Evolutionary conservation across 805 yeast species (phyloP).

Genomic region (Lachancea fermentati): DNA sequence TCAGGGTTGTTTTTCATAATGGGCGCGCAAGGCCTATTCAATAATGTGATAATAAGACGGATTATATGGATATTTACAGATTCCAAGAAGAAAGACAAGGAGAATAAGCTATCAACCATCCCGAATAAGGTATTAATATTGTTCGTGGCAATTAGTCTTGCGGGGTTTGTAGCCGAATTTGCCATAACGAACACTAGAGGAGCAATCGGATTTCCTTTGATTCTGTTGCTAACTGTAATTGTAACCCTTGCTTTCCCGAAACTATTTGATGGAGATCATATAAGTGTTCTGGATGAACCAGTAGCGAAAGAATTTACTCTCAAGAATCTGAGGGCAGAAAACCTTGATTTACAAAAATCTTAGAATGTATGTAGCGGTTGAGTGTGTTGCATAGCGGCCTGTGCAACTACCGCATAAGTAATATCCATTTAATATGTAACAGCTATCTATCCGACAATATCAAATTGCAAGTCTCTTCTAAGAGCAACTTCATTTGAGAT

Average conservation of each 20-base stretch:
- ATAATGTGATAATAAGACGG: constrained; percentile 57
- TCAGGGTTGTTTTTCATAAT: constrained; percentile 90
- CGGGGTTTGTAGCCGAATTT: constrained; percentile 75
- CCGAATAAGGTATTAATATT: constrained; percentile 38
- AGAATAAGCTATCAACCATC: constrained; percentile 31
- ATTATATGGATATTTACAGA: constrained; percentile 63
- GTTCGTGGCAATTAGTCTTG: constrained; percentile 52
- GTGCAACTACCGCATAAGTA: too few relatives aligned
- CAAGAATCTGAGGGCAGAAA: constrained; percentile 36
- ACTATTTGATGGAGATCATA: constrained; percentile 55
- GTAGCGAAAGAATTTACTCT: constrained; percentile 54
- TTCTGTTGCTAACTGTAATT: constrained; percentile 60
- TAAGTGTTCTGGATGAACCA: constrained; percentile 58
- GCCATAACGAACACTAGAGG: constrained; percentile 82
- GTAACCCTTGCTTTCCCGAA: constrained; percentile 57
- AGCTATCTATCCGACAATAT: too few relatives aligned
- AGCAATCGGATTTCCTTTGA: constrained; percentile 92
- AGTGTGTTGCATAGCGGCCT: too few relatives aligned
- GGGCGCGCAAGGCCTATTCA: constrained; percentile 78
- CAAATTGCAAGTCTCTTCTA: too few relatives aligned
- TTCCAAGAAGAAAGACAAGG: constrained; percentile 33
- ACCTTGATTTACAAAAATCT: too few relatives aligned
- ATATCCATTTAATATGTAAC: too few relatives aligned
- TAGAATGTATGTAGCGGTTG: too few relatives aligned
- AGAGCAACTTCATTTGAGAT: too few relatives aligned